These are phyloP conservation scores for Microbotryum violaceum DNA, from an alignment of 1,284 basidiomycete genomes.

Conservation along the genomic window DNA sequence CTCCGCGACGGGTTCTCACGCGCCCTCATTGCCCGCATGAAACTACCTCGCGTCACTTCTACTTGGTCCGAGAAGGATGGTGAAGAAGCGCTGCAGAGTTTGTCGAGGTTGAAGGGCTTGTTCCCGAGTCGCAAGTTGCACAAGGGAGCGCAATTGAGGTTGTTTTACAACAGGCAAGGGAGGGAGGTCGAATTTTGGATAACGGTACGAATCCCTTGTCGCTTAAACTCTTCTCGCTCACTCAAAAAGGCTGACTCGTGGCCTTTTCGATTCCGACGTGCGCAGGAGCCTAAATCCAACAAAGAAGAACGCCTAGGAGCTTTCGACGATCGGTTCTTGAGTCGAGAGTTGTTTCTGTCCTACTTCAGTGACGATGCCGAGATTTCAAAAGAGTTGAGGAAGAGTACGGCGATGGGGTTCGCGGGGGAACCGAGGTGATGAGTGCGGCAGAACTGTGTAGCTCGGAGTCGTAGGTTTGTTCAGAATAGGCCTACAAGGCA, in stretches of 20 bases:
- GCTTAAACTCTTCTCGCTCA: no score
- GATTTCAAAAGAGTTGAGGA: slow-evolving; percentile 19
- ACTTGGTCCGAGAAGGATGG: not conserved
- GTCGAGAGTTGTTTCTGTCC: slow-evolving; percentile 21
- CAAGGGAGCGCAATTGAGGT: slow-evolving; percentile 14
- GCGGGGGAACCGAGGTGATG: slow-evolving; percentile 9
- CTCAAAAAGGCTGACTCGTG: no score
- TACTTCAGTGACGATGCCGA: slow-evolving; percentile 23
- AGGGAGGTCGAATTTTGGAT: slow-evolving; percentile 13
- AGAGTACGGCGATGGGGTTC: slow-evolving; percentile 22
- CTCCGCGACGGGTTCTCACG: slow-evolving; percentile 78
- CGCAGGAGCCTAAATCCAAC: slow-evolving; percentile 8
- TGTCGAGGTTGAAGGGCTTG: slow-evolving; percentile 15
- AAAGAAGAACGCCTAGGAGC: slow-evolving; percentile 12
- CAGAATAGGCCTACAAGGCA: no score
- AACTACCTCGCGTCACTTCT: slow-evolving; percentile 41
- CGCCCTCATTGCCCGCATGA: slow-evolving; percentile 59
- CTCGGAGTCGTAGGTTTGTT: no score
- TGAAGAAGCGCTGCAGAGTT: not conserved
- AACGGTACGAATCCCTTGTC: not conserved
- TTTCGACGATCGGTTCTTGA: slow-evolving; percentile 11
- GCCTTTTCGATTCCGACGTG: no score
- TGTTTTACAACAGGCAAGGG: slow-evolving; percentile 13
- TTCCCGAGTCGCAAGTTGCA: slow-evolving; percentile 19
- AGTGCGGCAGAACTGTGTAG: no score